Base-by-base conservation (phyloP, 169 alveolate species). In the Eimeria tenella region DNA sequence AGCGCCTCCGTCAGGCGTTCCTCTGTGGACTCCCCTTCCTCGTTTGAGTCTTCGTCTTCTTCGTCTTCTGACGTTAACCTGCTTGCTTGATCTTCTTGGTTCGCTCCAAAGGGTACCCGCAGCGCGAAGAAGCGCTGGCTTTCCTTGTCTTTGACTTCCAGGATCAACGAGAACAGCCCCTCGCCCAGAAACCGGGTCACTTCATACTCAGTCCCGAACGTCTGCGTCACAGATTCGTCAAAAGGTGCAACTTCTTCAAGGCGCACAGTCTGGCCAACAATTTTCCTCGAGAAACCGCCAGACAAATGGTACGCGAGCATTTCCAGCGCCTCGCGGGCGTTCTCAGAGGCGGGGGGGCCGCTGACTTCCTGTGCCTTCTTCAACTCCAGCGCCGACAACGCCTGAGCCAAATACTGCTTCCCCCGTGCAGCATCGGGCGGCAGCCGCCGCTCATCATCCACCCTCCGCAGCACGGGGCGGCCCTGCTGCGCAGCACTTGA, bases 121-220 rank as follows among this genome's bases (percentile, higher is more conserved):
- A 68, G 11, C 8, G 50, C 6, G 7, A 68, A 50, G n/a, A 68
- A 50, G 2, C 25, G 77, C 0, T 68, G 21, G 15, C 58, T 13
- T 8, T 5, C n/a, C n/a, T 74, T n/a, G 13, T 74, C 84, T 4
- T n/a, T 5, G 8, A 74, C 25, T 4, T 74, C 84, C 15, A 74
- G 15, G 4, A 74, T 15, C 7, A 25, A 5, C 31, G 62, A 49
- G 5, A 11, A 31, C 10, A 5, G 0, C 84, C 84, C 31, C 49
- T 74, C 62, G n/a, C 60, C 84, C 15, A 74, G 25, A 52, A 74
- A 25, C 10, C 84, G 84, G 4, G 60, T 74, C 25, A 74, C 84
- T 7, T 13, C 10, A 0, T 25, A 31, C 68, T 58, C 42, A 31
- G 42, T 31, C 42, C 42, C 42, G 42, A 31, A 31, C 42, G 42